Evolutionary conservation across 2,329 filamentous ascomycete species (phyloP), one percentile per base, ranked within the genome.

Genomic region (Tympanopsis confertula): DNA sequence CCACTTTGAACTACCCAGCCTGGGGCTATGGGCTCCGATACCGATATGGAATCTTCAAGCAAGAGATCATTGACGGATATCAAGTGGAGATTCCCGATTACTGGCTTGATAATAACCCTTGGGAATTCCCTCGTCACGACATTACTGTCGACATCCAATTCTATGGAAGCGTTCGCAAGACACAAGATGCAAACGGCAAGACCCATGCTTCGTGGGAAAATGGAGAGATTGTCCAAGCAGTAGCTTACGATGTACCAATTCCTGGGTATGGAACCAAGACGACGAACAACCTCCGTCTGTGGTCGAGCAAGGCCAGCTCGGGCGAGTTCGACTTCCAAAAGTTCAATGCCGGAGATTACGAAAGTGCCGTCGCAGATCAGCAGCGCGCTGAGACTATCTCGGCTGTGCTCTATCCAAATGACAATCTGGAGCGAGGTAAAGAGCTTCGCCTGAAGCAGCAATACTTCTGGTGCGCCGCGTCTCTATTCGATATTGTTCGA

Each of bases 251-350:
- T 60, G 86, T 95, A 29, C 77, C 79, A 43, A 86, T 96, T 47
- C 91, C 91, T 15, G 91, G 91, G 7, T 96, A 87, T 56, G 78
- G 77, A 44, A 98, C 91, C 1, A 68, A 77, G 5, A 89, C 88
- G 10, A 95, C 88, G 49, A 98, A 98, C 69, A 98, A 98, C 63
- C 70, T 98, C 45, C 82, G 91, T 42, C 71, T 98, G 28, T 98
- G 91, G 91, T 94, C 87, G 33, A 95, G 87, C 69, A 95, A 95
- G 63, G 89, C 91, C 32, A 87, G 88, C 35, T 89, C 86, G 49
- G 91, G 91, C 46, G 91, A 98, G 60, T 98, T 98, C 46, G 89
- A 98, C 64, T 98, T 98, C 65, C 89, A 95, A 54, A 96, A 96
- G 59, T 98, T 98, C 78, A 98, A 98, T 65, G 89, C 73, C 42